Percentiles rank a stretch among this genome's conserved stretches.
These are phyloP conservation scores for Amanita subjunquillea DNA, from an alignment of 768 basidiomycete genomes.

Conservation along the genomic window DNA sequence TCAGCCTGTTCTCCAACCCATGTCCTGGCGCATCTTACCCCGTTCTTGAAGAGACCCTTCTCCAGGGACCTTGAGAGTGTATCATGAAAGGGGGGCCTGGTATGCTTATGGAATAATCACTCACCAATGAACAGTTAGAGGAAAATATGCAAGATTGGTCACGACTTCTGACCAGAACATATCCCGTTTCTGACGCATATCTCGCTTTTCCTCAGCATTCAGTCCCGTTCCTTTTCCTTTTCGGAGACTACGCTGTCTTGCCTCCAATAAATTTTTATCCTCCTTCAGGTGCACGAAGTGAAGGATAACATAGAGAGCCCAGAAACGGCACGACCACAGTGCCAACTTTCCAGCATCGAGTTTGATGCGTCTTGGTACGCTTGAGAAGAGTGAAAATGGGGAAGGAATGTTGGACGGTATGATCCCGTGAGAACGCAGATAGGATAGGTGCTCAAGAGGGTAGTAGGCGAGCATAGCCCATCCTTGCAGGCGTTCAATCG, in stretches of 20 bases:
- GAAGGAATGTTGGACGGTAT: constrained; percentile 45
- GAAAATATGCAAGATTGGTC: constrained; percentile 69
- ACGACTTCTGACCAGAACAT: constrained; percentile 64
- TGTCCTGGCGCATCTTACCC: constrained; percentile 28
- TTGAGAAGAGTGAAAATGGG: constrained; percentile 30
- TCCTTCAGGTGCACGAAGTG: constrained; percentile 68
- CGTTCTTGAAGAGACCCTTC: constrained; percentile 54
- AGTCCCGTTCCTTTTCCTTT: constrained; percentile 46
- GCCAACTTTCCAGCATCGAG: constrained; percentile 40
- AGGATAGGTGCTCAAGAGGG: constrained; percentile 69
- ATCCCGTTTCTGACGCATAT: constrained; percentile 50
- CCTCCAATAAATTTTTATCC: constrained; percentile 48
- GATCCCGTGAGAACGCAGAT: constrained; percentile 49
- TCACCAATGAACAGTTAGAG: constrained; percentile 78
- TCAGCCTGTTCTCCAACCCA: constrained; percentile 2
- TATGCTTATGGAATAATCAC: constrained; percentile 10
- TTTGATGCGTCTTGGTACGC: constrained; percentile 25
- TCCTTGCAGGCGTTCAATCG: constrained; percentile 72
- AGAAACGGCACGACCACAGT: constrained; percentile 72
- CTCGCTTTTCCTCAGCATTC: constrained; percentile 39
- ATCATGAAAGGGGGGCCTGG: not conserved
- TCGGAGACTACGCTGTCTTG: constrained; percentile 42
- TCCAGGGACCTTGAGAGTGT: constrained; percentile 48
- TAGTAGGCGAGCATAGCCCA: constrained; percentile 75
- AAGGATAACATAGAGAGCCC: constrained; percentile 70